phyloP scores from a whole-genome alignment of 2,329 filamentous ascomycete genomes.

The Cercospora janseana region DNA sequence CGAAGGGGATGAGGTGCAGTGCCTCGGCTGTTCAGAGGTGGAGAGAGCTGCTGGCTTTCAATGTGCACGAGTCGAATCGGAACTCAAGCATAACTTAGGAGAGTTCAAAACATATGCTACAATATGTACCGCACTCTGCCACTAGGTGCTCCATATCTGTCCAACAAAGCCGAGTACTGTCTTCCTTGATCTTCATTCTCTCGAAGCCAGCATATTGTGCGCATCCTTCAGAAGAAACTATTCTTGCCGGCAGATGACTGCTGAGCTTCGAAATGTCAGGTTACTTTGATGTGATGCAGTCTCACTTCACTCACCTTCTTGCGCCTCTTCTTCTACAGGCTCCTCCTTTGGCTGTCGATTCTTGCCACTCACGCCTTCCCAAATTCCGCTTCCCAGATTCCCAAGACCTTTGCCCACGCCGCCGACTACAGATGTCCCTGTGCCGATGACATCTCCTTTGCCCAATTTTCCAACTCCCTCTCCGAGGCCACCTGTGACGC shows the following conservation, averaged over 20 bases:
- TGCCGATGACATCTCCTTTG: conserved; percentile 47
- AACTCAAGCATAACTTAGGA: neutral
- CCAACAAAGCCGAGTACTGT: conserved; percentile 9
- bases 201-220: conserved; percentile 8
- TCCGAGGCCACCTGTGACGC: conserved; percentile 41
- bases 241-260: conserved; percentile 11
- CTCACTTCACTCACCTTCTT: conserved; percentile 1
- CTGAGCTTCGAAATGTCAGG: conserved; percentile 1
- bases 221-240: conserved; percentile 15
- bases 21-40: conserved; percentile 12
- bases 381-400: conserved; percentile 33
- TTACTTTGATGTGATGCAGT: neutral
- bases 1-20: neutral
- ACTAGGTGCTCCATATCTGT: conserved; percentile 5
- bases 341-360: conserved; percentile 27
- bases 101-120: neutral
- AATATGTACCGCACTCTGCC: conserved; percentile 5
- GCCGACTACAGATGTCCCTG: conserved; percentile 42
- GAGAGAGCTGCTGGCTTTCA: conserved; percentile 3
- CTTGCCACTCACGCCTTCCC: conserved; percentile 35
- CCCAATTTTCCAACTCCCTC: conserved; percentile 48
- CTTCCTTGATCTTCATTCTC: conserved; percentile 9
- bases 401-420: conserved; percentile 39
- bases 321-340: conserved; percentile 14
- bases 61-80: neutral